Conservation (phyloP, 345 rosid genomes). For the Raphanus raphanistrum region DNA sequence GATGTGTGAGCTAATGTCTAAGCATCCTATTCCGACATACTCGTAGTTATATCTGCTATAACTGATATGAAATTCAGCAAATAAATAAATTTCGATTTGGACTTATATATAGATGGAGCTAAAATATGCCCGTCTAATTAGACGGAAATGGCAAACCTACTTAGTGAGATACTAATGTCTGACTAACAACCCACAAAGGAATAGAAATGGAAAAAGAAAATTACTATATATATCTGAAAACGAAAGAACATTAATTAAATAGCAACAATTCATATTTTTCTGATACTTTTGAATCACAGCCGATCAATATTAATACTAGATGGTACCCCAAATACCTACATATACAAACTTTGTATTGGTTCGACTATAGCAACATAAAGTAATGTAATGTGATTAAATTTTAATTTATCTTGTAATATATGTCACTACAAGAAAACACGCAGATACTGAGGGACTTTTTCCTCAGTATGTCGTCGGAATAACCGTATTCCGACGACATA, state of each 20-base stretch:
- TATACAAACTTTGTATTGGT: background rate
- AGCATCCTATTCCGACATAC: background rate
- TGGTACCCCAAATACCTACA: background rate
- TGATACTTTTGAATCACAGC: background rate
- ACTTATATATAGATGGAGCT: background rate
- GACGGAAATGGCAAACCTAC: background rate
- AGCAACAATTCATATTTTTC: background rate
- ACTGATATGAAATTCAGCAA: background rate
- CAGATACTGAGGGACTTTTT: too few species aligned
- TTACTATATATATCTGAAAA: background rate
- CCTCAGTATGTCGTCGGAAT: too few species aligned
- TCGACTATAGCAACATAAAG: background rate
- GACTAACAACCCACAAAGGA: too few species aligned
- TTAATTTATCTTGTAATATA: background rate
- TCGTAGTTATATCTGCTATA: background rate
- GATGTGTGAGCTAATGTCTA: background rate
- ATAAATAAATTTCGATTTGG: background rate
- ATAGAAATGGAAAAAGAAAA: too few species aligned
- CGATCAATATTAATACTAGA: background rate
- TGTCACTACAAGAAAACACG: too few species aligned
- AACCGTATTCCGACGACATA: too few species aligned
- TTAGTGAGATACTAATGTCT: too few species aligned
- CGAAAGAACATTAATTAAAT: background rate
- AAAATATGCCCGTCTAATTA: too few species aligned
- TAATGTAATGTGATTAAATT: background rate